A percentile compares a stretch with the other conserved stretches of the same genome.
These are phyloP conservation scores for Tripidium arundinaceum DNA, from an alignment of 202 grass and related monocot species.

Conservation along the genomic window DNA sequence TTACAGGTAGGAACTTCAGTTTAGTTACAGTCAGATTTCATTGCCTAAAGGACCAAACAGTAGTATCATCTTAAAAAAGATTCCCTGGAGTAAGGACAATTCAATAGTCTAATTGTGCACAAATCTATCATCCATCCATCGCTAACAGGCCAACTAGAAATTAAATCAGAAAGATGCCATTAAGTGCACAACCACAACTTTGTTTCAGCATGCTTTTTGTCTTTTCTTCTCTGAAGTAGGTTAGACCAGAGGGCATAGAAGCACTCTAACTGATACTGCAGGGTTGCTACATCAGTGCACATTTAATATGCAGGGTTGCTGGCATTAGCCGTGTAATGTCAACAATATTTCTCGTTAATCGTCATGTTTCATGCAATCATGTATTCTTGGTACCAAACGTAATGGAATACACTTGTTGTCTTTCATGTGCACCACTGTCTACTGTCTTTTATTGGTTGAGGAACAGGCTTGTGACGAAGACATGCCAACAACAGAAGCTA, in stretches of 20 bases:
- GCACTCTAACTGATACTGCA: not conserved
- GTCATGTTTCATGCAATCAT: not conserved
- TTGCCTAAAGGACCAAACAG: not conserved
- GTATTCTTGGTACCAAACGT: conserved; percentile 6
- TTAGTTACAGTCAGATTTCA: conserved; percentile 13
- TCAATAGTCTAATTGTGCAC: conserved; percentile 20
- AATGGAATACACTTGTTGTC: not conserved
- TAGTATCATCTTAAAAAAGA: not conserved
- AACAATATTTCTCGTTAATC: not conserved
- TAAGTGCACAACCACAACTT: not conserved
- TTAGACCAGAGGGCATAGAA: not conserved
- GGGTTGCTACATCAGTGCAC: not conserved
- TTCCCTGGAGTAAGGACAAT: not conserved
- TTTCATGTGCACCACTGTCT: conserved; percentile 1
- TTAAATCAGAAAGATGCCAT: conserved; percentile 19
- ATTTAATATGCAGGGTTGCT: conserved; percentile 12
- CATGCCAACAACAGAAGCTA: conserved; percentile 43
- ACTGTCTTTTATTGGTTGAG: conserved; percentile 36
- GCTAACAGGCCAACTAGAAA: conserved; percentile 18
- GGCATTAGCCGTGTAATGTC: not conserved
- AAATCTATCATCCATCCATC: conserved; percentile 22
- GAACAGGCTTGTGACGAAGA: conserved; percentile 34
- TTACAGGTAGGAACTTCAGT: not conserved
- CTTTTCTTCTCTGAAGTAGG: conserved; percentile 6
- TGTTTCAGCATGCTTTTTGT: conserved; percentile 8